Evolutionary conservation across 164 flowering plant genomes (phyloP), one percentile per base, ranked within the genome.

Genomic region (Akebia trifoliata): DNA sequence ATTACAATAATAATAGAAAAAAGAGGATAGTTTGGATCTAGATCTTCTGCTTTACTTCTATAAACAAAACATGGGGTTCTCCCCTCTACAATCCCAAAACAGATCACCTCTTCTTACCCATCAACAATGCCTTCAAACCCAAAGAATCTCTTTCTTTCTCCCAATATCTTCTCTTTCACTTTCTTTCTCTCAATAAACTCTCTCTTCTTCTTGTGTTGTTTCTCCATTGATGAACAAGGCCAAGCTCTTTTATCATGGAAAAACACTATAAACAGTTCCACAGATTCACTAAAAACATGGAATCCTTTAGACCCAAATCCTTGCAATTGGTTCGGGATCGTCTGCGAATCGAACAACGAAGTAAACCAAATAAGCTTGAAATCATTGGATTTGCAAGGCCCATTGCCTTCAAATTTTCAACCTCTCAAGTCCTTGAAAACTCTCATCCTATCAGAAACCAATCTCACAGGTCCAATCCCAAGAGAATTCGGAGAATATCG

Each of bases 1-100:
- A 62, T 53, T 58, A 68, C 18, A 63, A 64, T 59, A 64, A 65
- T 62, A 65, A 56, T 54, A 59, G 61, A 66, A 56, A 66, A n/a
- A 65, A 62, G 61, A 59, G 72, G 68, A 59, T 60, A 75, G 56
- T 62, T 67, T 74, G 75, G 89, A 84, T 90, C 97, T 74, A 78
- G 86, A 84, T 77, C 84, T 78, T 71, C 78, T 74, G 66, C 70
- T 76, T 77, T 81, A 67, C 65, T 79, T 65, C 84, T 91, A 87
- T 88, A 92, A 83, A 88, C 87, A 86, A 88, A 86, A 86, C 87
- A 85, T 86, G 89, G 95, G 81, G 75, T 81, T 80, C 79, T 80
- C 61, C 86, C 81, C 81, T 83, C 82, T 34, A 67, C 91, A 84
- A 82, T 83, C 90, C 92, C 91, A 72, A 79, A 73, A 74, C 83